Base-by-base conservation (phyloP, 768 basidiomycete genomes). In the Naganishia vaughanmartiniae region DNA sequence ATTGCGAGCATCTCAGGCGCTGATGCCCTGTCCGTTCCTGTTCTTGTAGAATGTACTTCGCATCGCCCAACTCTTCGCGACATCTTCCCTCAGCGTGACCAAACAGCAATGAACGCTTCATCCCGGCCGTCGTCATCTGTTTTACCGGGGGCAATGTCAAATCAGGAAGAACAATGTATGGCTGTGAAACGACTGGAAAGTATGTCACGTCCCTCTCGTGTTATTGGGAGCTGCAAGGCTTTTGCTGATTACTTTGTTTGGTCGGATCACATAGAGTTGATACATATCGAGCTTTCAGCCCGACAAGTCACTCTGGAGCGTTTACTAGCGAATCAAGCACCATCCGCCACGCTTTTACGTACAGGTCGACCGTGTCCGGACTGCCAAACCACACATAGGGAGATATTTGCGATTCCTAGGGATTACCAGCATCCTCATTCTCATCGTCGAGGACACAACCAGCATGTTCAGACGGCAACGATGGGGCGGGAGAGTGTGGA, bases 271-370 rank as follows among this genome's bases (percentile, higher is more conserved):
- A 65, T 77, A 36, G 79, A 76, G 51, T 72, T 81, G 4, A 76
- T 81, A 11, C 80, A 81, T 66, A 73, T 81, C n/a, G 80, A 81
- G 63, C 66, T 81, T n/a, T 72, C 78, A 0, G 80, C 79, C 1
- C 60, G 60, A 26, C 60, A 63, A 26, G 33, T 45, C 60, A 28
- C 42, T n/a, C 39, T n/a, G 2, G 39, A 36, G 33, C 54, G 30
- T 15, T 12, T 55, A 26, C 24, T 63, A 34, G 15, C 42, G n/a
- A 51, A 42, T 58, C 57, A 24, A 58, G 19, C 26, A 7, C 65
- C 57, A 34, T 2, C 73, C 48, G n/a, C 51, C 12, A 28, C 54
- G 70, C 15, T 14, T 17, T 26, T 55, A 70, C 15, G 67, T 71
- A 66, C 72, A 72, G 60, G 39, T 3, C 31, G 60, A n/a, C 60